phyloP scores from a whole-genome alignment of 805 yeast species.

The Wickerhamiella vanderwaltii region DNA sequence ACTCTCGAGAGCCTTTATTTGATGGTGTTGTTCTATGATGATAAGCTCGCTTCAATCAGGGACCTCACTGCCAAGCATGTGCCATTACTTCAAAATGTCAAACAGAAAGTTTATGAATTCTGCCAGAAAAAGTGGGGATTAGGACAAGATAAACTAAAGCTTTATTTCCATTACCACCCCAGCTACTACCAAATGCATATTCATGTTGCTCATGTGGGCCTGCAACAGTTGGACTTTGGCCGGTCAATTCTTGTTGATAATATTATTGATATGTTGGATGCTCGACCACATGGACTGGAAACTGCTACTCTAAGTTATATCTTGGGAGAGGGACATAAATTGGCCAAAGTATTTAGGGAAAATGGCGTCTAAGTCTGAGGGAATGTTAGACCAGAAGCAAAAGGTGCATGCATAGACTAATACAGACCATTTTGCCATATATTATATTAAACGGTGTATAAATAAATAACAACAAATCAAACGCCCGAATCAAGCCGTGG shows the following conservation, averaged over 20 bases:
- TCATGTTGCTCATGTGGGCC: slow-evolving; percentile 67
- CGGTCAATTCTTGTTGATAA: slow-evolving; percentile 75
- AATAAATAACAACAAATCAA: too few relatives aligned
- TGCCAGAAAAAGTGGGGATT: slow-evolving; percentile 41
- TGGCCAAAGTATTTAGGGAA: slow-evolving; percentile 23
- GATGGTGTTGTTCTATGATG: slow-evolving; percentile 59
- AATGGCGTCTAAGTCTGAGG: neutral
- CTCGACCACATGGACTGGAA: slow-evolving; percentile 42
- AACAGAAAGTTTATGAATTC: slow-evolving; percentile 34
- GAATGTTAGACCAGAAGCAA: too few relatives aligned
- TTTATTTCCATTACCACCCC: slow-evolving; percentile 86
- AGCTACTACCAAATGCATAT: slow-evolving; percentile 92
- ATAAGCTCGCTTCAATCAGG: slow-evolving; percentile 59
- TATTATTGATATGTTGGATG: slow-evolving; percentile 55
- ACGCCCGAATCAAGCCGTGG: too few relatives aligned
- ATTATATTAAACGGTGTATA: too few relatives aligned
- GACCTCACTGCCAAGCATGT: slow-evolving; percentile 55
- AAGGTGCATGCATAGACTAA: too few relatives aligned
- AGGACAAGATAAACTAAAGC: slow-evolving; percentile 45
- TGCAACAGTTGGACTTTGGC: slow-evolving; percentile 63
- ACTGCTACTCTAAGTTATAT: slow-evolving; percentile 49
- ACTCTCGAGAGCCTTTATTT: slow-evolving; percentile 60
- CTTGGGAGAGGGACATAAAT: slow-evolving; percentile 64
- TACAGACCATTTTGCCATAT: too few relatives aligned
- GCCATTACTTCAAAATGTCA: slow-evolving; percentile 42